Evolutionary conservation across 2,329 filamentous ascomycete genomes (phyloP), one percentile per base, ranked within the genome.

Genomic region (Mariannaea sp.): DNA sequence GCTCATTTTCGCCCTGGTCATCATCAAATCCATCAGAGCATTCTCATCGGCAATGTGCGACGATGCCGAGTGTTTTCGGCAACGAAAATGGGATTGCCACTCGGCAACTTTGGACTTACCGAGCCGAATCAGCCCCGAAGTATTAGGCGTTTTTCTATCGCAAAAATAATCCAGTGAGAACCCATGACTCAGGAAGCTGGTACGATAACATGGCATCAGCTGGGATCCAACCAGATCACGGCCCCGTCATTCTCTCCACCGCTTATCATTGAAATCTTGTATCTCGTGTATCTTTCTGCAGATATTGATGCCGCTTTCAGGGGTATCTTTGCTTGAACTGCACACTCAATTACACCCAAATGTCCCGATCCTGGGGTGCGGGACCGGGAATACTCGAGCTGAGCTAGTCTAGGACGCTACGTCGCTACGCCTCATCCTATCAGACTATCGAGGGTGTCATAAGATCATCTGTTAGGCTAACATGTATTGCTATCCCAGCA

Each of bases 31-130:
- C 19, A 29, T 24, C 4, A 7, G 22, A 20, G 13, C 19, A n/a
- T 26, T 16, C 5, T 24, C 33, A 7, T 10, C 38, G 36, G 38
- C 30, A 49, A 17, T 7, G 5, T 3, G 3, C 14, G 3, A 12
- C 13, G 39, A 42, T 17, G n/a, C 47, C 39, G 39, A 36, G 13
- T 10, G 7, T 10, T 3, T 12, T 24, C 12, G 12, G 13, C 30
- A 14, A 14, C 9, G 6, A 6, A 5, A 5, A 9, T 24, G 22
- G 17, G 26, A 42, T 22, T 26, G 16, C 7, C 22, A 24, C 9
- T 36, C 47, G 47, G 47, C 30, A 49, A 35, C 3, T 36, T 22
- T 3, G 2, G 24, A 49, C 5, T 49, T 49, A 12, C 47, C 47
- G 47, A 43, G 20, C 22, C 22, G 39, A 41, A 4, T 17, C 1